phyloP scores from a whole-genome alignment of 495 filamentous ascomycete species.

The Aspergillus nanangensis region DNA sequence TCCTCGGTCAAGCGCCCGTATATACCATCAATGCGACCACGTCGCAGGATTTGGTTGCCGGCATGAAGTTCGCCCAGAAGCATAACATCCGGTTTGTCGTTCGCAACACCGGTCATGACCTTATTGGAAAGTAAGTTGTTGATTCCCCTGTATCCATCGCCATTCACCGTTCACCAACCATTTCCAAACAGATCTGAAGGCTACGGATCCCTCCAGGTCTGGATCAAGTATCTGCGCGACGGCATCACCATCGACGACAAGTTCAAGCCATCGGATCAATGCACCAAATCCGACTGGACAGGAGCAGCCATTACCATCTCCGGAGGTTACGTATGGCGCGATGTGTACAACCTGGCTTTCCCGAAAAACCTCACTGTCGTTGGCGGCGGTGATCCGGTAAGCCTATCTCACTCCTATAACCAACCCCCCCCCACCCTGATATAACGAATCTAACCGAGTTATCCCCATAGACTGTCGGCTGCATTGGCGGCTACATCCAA shows the following conservation, averaged over 20 bases:
- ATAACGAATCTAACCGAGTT: background rate
- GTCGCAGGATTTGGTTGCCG: constrained; percentile 17
- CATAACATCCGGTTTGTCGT: constrained; percentile 55
- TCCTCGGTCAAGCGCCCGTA: constrained; percentile 13
- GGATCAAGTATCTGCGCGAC: constrained; percentile 29
- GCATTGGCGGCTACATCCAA: constrained; percentile 33
- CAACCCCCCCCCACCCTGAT: background rate
- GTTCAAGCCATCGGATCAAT: constrained; percentile 14
- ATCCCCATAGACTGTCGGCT: constrained; percentile 27
- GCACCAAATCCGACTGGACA: constrained; percentile 17
- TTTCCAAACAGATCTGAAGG: constrained; percentile 24
- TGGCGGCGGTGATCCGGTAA: constrained; percentile 30
- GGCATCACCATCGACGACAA: constrained; percentile 24
- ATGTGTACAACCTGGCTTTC: constrained; percentile 25
- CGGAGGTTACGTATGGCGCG: constrained; percentile 34
- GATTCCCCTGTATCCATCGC: constrained; percentile 43
- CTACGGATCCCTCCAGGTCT: constrained; percentile 32
- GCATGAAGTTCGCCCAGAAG: constrained; percentile 43
- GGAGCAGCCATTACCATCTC: constrained; percentile 30
- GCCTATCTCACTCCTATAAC: background rate
- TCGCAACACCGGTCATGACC: constrained; percentile 53
- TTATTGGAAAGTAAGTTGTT: constrained; percentile 36
- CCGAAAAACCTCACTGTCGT: constrained; percentile 25
- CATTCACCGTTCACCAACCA: constrained; percentile 53
- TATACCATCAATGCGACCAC: constrained; percentile 31